phyloP scores from a whole-genome alignment of 192 early-diverging fungal species.

The Coemansia sp. region DNA sequence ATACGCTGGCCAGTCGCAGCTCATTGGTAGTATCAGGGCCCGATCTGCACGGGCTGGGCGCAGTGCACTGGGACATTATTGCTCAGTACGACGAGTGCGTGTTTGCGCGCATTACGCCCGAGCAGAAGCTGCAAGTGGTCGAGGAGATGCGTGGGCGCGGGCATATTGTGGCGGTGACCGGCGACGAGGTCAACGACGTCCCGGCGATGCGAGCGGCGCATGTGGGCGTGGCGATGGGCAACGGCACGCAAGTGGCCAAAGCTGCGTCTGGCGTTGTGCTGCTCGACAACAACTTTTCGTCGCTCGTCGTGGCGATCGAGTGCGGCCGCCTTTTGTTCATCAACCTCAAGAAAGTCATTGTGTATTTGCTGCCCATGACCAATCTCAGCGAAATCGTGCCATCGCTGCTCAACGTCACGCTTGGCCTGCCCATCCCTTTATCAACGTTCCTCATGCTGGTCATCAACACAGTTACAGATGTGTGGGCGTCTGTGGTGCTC shows the following conservation, averaged over 20 bases:
- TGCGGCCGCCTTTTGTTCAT: conserved; percentile 81
- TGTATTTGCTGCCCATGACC: conserved; percentile 79
- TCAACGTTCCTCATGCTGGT: conserved; percentile 80
- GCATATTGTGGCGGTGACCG: conserved; percentile 80
- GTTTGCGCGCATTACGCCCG: conserved; percentile 87
- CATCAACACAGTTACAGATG: conserved; percentile 66
- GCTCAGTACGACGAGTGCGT: conserved; percentile 71
- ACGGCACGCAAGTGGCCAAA: conserved; percentile 77
- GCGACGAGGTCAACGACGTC: conserved; percentile 91
- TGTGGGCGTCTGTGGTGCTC: conserved; percentile 63
- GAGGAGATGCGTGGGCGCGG: conserved; percentile 70
- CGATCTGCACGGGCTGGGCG: conserved; percentile 62
- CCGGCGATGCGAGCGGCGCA: conserved; percentile 90
- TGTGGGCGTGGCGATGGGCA: conserved; percentile 85
- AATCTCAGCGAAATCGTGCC: conserved; percentile 75
- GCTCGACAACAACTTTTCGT: conserved; percentile 66
- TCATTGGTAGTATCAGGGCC: conserved; percentile 68
- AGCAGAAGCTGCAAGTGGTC: conserved; percentile 84
- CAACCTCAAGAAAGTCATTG: conserved; percentile 85
- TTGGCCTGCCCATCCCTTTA: conserved; percentile 78
- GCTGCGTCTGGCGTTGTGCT: conserved; percentile 69
- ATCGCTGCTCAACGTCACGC: conserved; percentile 73
- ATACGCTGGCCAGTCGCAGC: conserved; percentile 4
- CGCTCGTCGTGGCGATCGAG: conserved; percentile 71
- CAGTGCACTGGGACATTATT: conserved; percentile 69